Conservation (phyloP, 1,139 yeast species). For the Sugiyamaella castrensis region DNA sequence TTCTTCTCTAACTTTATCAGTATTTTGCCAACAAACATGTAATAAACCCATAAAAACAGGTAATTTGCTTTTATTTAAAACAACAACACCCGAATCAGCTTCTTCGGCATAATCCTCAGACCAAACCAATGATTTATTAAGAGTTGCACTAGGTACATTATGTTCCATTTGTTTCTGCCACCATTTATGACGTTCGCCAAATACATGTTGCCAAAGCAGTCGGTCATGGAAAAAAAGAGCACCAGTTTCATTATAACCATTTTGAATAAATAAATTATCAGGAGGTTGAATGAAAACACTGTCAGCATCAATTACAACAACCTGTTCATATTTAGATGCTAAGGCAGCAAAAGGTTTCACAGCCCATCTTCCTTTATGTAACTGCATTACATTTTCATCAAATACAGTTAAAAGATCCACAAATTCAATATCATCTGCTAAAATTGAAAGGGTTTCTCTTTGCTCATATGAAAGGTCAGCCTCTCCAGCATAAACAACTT, state of each 20-base stretch:
- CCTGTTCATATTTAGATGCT: conserved; percentile 5
- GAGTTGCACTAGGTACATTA: conserved; percentile 2
- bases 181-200: conserved; percentile 3
- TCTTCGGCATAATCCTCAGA: conserved; percentile 6
- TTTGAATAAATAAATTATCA: conserved; percentile 5
- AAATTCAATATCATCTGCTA: conserved; percentile 1
- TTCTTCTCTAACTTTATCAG: conserved; percentile 11
- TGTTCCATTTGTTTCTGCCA: conserved; percentile 1
- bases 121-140: conserved; percentile 3
- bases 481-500: conserved; percentile 8
- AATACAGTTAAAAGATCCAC: conserved; percentile 2
- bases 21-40: conserved; percentile 11
- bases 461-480: conserved; percentile 3
- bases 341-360: conserved; percentile 9
- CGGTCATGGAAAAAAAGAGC: conserved; percentile 11
- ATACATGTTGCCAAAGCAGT: background rate
- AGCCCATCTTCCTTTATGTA: conserved; percentile 10
- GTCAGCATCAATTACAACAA: conserved; percentile 10
- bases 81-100: conserved; percentile 8
- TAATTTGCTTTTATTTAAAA: conserved; percentile 5
- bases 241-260: conserved; percentile 4
- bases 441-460: conserved; percentile 1
- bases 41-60: conserved; percentile 8
- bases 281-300: conserved; percentile 10
- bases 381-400: conserved; percentile 1